Percentiles rank a stretch among this genome's conserved stretches.
Conservation (phyloP, 257 asterid genomes). For the Solanum pennellii region DNA sequence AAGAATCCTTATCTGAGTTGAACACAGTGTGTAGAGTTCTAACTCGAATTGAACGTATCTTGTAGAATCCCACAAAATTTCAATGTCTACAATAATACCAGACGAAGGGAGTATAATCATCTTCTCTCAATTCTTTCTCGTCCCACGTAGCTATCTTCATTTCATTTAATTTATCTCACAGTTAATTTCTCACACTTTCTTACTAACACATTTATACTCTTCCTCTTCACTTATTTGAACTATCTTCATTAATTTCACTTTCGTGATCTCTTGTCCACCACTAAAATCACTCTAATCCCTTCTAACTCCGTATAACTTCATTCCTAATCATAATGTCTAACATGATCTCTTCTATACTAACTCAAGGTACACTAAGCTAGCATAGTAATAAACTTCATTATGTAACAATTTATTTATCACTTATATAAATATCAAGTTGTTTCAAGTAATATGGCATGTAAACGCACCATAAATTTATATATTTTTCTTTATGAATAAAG, state of each 20-base stretch:
- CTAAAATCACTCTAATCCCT: not conserved
- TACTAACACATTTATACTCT: rapidly evolving
- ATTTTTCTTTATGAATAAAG: not conserved
- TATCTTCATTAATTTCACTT: not conserved
- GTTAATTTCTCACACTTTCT: not conserved
- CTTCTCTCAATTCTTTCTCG: not conserved
- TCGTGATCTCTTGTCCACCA: not conserved
- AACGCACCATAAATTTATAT: not conserved
- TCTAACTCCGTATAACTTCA: not conserved
- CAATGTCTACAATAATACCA: no score
- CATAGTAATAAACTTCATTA: not conserved
- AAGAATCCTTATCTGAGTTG: no score
- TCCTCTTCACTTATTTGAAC: not conserved
- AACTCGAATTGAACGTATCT: no score
- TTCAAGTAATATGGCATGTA: not conserved
- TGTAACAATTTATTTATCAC: not conserved
- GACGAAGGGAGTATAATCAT: not conserved
- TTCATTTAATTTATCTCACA: not conserved
- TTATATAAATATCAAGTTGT: not conserved
- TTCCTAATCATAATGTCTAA: not conserved
- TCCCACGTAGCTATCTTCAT: not conserved
- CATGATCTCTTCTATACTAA: not conserved
- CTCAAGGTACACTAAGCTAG: not conserved
- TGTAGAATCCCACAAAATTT: no score
- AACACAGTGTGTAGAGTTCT: no score